Base-by-base conservation (phyloP, 371 early-diverging fungal genomes). In the Haplosporangium sp. region DNA sequence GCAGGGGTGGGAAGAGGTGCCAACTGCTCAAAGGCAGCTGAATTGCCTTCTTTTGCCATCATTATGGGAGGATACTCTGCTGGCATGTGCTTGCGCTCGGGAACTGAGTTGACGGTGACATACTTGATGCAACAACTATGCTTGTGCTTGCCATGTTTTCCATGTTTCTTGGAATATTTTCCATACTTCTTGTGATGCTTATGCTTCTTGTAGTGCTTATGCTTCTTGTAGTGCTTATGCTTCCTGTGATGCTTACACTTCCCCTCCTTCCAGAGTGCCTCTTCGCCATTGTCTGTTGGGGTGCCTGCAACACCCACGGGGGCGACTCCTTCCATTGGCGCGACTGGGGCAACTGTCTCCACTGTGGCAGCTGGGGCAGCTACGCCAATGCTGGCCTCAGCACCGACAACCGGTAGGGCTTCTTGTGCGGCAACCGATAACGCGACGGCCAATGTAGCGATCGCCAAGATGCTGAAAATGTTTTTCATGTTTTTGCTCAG, bases 401-500 rank as follows among this genome's bases (percentile, higher is more conserved):
- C 9, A 0, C 21, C 62, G 7, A 5, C 38, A 20, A 55, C 29
- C 1, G 12, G 38, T 12, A 29, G 57, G 5, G 37, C 10, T n/a
- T 69, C 46, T 1, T 63, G 53, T 38, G 63, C 69, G 18, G 58
- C 55, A 9, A 62, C 52, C 5, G 58, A 36, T 6, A 47, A 55
- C 46, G 58, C 54, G 16, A 62, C 1, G 21, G 58, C 63, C 53
- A 62, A 43, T 10, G 58, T 40, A 21, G 63, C 63, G 63, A 69
- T 43, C 45, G 62, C 9, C 18, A 62, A n/a, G 12, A 62, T 23
- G 41, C 38, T 50, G 48, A 62, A 40, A 38, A 67, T 1, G 55
- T 42, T 67, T 53, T 57, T 69, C 63, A 62, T 67, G 13, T 58
- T 42, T n/a, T n/a, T n/a, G n/a, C n/a, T n/a, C n/a, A n/a, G n/a